Base-by-base conservation (phyloP, 2,329 filamentous ascomycete species). In the Verticillium zaregamsianum region DNA sequence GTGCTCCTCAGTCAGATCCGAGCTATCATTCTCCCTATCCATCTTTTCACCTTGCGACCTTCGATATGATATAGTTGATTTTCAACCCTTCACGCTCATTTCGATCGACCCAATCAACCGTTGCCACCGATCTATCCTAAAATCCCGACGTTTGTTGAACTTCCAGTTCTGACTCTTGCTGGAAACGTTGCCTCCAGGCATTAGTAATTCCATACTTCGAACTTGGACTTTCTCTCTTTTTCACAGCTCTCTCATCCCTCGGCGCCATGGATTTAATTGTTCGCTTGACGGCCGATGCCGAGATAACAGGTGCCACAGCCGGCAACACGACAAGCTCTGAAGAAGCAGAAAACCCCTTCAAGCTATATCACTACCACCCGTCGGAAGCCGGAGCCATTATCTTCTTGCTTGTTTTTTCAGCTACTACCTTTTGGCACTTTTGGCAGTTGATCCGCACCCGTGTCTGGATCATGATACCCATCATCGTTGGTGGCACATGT, bases 381-480 rank as follows among this genome's bases (percentile, higher is more conserved):
- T 52, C 45, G 11, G 45, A 52, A 23, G 20, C 20, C 11, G 45
- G n/a, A 12, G 45, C 45, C 9, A 52, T 25, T 9, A 25, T 52
- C 6, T 23, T 23, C 20, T 12, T 52, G 45, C 20, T 52, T 3
- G 9, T 20, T 5, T 52, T 52, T 23, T 52, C 23, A 5, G 45
- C 11, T 11, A 52, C 45, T 12, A 52, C 45, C 11, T 20, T 52
- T 23, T 52, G 45, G 45, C 45, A 52, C 23, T 49, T 3, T 14
- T 40, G 57, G 57, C 35, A 52, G 45, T 20, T 52, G 45, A 8
- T 52, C 11, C 45, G 45, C 20, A 52, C 40, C 15, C 58, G 58
- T 15, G 20, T 37, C 45, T 59, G 58, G 58, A 37, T 55, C 58
- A 55, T 59, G 45, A 55, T 25, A 20, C 58, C 58, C 31, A 20